Evolutionary conservation across 192 early-diverging fungal species (phyloP), one percentile per base, ranked within the genome.

Genomic region (Coemansia reversa): DNA sequence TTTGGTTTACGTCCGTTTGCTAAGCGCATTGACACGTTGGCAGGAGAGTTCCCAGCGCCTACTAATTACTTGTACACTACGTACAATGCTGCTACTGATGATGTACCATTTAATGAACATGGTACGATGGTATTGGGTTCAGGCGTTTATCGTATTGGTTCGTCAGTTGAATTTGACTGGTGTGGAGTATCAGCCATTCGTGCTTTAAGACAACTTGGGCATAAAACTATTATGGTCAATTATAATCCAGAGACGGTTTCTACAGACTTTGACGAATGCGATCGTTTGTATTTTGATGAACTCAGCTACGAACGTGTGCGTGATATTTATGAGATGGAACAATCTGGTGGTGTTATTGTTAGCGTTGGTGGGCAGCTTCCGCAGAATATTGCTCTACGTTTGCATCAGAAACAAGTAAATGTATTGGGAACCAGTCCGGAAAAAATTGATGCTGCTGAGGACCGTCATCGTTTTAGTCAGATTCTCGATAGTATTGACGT

Each of bases 171-270:
- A 76, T 98, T 98, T 75, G 94, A 97, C 79, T 96, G 93, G 93
- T 94, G 90, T 54, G 91, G 86, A 59, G 89, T 91, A 8, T 86
- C 85, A 22, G 86, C 85, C 49, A 93, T 93, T 72, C 93, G 92
- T 54, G 86, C 86, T n/a, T 85, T 98, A 11, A 90, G 92, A 28
- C 69, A 85, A 30, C 66, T 91, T 27, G 92, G 92, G 55, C 84
- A 86, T 66, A 88, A 88, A 70, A 98, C 96, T 1, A 83, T 98
- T 18, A 97, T 96, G 94, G 88, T 98, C 65, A 98, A 98, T 81
- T 98, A 98, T 86, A 98, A 98, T 76, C 96, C 96, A 14, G 96
- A 98, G 76, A 98, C 96, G 1, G 96, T 98, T 23, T 96, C 94
- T 16, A 96, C 96, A 23, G 96, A 98, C 75, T 98, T 94, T 72